These are phyloP conservation scores for Beta vulgaris DNA, from an alignment of 148 eudicot species.

Conservation along the genomic window DNA sequence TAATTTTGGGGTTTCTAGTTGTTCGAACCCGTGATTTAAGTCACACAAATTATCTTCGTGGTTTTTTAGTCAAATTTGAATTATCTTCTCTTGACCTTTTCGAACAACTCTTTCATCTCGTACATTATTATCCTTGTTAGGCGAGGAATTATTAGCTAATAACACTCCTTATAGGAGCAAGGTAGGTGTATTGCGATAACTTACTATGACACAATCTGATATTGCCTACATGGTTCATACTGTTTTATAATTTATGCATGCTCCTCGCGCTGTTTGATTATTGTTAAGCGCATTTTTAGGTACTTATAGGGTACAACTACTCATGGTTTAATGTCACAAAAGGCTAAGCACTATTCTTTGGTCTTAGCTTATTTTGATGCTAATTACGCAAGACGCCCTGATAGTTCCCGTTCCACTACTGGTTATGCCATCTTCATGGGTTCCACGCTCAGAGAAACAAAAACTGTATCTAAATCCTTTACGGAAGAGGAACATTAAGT, in stretches of 20 bases:
- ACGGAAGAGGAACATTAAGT: not conserved
- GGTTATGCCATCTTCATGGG: not conserved
- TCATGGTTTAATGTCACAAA: not conserved
- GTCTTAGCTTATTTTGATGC: not conserved
- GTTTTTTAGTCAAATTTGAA: not conserved
- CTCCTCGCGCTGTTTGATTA: not conserved
- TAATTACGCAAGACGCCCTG: not conserved
- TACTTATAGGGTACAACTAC: not conserved
- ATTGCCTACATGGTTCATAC: not conserved
- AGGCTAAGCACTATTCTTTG: not conserved
- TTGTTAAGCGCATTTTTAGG: not conserved
- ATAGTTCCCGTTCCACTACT: slow-evolving; percentile 1
- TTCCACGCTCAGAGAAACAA: not conserved
- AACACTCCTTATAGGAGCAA: no score
- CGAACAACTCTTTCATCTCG: not conserved
- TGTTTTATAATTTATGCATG: not conserved
- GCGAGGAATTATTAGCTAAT: no score
- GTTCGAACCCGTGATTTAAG: not conserved
- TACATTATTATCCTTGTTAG: no score
- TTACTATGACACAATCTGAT: not conserved
- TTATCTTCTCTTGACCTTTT: no score
- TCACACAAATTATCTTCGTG: not conserved
- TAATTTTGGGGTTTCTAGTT: not conserved
- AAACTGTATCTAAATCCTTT: not conserved
- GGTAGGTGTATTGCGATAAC: not conserved